Conservation (phyloP, 176 grass and related monocot genomes). For the Phyllostachys edulis region DNA sequence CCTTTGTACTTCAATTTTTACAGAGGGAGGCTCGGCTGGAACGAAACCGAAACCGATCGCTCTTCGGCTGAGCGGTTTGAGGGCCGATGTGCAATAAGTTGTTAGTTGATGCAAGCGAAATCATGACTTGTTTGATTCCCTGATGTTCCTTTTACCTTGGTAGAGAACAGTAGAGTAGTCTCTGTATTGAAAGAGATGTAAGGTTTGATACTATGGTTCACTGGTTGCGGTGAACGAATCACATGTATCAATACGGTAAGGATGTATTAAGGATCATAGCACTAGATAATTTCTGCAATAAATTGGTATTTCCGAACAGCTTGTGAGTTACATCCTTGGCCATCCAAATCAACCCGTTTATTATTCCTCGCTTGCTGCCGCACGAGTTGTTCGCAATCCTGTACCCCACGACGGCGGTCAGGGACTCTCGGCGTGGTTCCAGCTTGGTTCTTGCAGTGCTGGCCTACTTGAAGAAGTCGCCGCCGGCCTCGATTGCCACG, state of each 20-base stretch:
- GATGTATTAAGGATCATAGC: not conserved
- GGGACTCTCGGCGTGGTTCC: too few species aligned
- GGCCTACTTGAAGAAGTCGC: too few species aligned
- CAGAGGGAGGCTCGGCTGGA: constrained; percentile 87
- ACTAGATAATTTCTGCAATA: constrained; percentile 16
- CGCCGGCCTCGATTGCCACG: too few species aligned
- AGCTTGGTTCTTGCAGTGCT: too few species aligned
- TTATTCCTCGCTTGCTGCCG: too few species aligned
- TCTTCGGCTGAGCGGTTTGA: constrained; percentile 41
- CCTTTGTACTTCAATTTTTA: not conserved
- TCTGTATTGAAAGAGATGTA: constrained; percentile 6
- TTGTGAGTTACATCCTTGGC: not conserved
- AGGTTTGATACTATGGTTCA: not conserved
- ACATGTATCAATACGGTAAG: not conserved
- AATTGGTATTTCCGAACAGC: not conserved
- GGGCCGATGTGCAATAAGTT: not conserved
- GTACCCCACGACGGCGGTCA: too few species aligned
- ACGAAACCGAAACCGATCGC: constrained; percentile 54
- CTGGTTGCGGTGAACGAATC: not conserved
- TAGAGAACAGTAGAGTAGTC: not conserved
- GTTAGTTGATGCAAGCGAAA: not conserved
- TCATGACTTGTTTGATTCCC: not conserved
- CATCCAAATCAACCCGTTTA: too few species aligned
- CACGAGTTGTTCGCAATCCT: too few species aligned
- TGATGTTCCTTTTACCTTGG: constrained; percentile 10